A percentile compares a stretch with the other conserved stretches of the same genome.
Evolutionary conservation across 169 alveolate species (phyloP).

Genomic region (Amoebophrya sp.): DNA sequence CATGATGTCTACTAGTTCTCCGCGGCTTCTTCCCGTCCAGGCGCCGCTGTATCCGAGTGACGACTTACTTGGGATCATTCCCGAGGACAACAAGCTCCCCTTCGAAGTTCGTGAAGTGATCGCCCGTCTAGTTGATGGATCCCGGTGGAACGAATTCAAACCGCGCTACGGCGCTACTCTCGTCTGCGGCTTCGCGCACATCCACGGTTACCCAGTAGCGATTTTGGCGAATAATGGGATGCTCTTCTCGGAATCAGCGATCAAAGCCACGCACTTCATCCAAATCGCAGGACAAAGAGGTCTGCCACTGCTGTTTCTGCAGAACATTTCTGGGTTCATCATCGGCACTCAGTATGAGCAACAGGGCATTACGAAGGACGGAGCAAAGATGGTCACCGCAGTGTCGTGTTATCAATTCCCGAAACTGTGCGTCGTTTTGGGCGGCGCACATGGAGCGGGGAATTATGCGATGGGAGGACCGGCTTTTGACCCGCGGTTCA

Average conservation of each 20-base stretch:
- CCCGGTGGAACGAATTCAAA: constrained; percentile 66
- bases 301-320: constrained; percentile 61
- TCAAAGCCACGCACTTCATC: constrained; percentile 74
- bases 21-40: not conserved
- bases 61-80: constrained; percentile 41
- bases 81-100: constrained; percentile 52
- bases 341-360: not conserved
- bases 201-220: constrained; percentile 69
- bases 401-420: not conserved
- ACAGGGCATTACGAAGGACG: not conserved
- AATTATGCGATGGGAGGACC: not conserved
- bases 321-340: constrained; percentile 69
- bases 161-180: constrained; percentile 64
- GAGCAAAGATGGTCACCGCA: not conserved
- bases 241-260: constrained; percentile 63
- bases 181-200: constrained; percentile 62
- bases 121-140: constrained; percentile 68
- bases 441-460: not conserved
- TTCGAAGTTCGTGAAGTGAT: constrained; percentile 57
- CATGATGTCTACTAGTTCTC: too few relatives aligned
- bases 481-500: not conserved
- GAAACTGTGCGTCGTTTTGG: not conserved
- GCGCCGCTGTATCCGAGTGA: not conserved
- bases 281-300: constrained; percentile 64
- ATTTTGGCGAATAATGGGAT: constrained; percentile 72